Base-by-base conservation (phyloP, 768 basidiomycete genomes). In the Suillus alpinus region DNA sequence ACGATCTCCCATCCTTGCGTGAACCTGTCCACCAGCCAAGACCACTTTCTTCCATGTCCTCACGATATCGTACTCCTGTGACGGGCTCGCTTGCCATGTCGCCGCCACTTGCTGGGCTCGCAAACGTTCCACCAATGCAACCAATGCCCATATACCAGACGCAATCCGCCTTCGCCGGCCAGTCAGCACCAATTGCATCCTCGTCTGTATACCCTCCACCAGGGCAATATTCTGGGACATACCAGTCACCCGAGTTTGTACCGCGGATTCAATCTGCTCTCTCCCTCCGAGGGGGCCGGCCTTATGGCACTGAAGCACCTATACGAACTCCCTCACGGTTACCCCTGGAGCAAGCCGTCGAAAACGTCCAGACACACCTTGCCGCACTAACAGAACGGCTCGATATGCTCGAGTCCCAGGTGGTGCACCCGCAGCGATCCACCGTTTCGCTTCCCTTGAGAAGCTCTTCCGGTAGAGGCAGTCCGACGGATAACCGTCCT, bases 321-420 rank as follows among this genome's bases (percentile, higher is more conserved):
- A 63, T 70, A 10, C 75, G 81, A 49, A 80, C 85, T 3, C 75
- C 78, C 26, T 83, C 86, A 8, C 74, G 78, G 3, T 36, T 66
- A 23, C 61, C 72, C 47, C 77, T 95, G 57, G 93, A 94, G 71
- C 83, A 83, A 50, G 90, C 90, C 0, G 77, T 95, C 20, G 91
- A 94, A 72, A 86, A 82, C 63, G 81, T 94, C 56, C 93, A 95
- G 71, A 83, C 86, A 0, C 89, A 93, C 63, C 75, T 95, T 20
- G 91, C 91, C 0, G 92, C 92, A 6, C 80, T 95, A 47, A 86
- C 83, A 8, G 92, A 94, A 71, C 86, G 94, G 32, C 75, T 95
- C n/a, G 93, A 94, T 66, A 78, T 81, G 14, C 74, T 89, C 9
- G 87, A 88, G 73, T 62, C 61, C 32, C 65, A 60, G 31, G 34